These are phyloP conservation scores for Alloascoidea hylecoeti DNA, from an alignment of 805 yeast genomes.

Conservation along the genomic window DNA sequence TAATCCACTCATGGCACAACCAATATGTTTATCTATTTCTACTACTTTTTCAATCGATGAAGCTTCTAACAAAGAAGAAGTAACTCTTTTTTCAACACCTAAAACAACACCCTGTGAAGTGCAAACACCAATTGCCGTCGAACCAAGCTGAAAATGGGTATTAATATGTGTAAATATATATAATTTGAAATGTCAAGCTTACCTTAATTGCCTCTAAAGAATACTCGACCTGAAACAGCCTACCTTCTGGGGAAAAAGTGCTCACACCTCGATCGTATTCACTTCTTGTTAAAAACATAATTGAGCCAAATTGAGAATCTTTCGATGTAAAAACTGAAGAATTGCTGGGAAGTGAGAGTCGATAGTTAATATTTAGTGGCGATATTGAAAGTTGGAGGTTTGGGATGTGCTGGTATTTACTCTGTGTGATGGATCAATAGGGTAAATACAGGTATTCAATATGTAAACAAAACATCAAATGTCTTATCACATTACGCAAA, in stretches of 20 bases:
- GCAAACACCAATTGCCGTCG: slow-evolving; percentile 94
- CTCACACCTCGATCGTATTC: slow-evolving; percentile 98
- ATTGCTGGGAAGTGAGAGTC: too few relatives aligned
- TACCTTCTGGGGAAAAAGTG: slow-evolving; percentile 97
- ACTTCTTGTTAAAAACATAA: slow-evolving; percentile 96
- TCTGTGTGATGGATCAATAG: too few relatives aligned
- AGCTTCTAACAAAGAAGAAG: slow-evolving; percentile 81
- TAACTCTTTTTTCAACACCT: slow-evolving; percentile 95
- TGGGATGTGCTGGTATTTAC: too few relatives aligned
- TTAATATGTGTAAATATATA: neutral
- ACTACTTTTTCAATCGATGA: slow-evolving; percentile 92
- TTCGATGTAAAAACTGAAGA: too few relatives aligned
- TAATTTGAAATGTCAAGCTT: slow-evolving; percentile 11
- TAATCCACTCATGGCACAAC: slow-evolving; percentile 97
- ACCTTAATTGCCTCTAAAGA: slow-evolving; percentile 93
- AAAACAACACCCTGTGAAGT: slow-evolving; percentile 92
- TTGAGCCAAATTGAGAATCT: too few relatives aligned
- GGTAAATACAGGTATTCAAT: too few relatives aligned
- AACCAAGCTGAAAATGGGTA: slow-evolving; percentile 40
- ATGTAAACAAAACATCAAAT: too few relatives aligned
- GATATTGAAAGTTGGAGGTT: too few relatives aligned
- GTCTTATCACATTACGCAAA: too few relatives aligned
- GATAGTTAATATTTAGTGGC: too few relatives aligned
- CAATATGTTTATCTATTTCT: slow-evolving; percentile 87
- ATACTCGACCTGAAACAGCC: slow-evolving; percentile 95